Base-by-base conservation (phyloP, 2,329 filamentous ascomycete genomes). In the Aspergillus fischeri region DNA sequence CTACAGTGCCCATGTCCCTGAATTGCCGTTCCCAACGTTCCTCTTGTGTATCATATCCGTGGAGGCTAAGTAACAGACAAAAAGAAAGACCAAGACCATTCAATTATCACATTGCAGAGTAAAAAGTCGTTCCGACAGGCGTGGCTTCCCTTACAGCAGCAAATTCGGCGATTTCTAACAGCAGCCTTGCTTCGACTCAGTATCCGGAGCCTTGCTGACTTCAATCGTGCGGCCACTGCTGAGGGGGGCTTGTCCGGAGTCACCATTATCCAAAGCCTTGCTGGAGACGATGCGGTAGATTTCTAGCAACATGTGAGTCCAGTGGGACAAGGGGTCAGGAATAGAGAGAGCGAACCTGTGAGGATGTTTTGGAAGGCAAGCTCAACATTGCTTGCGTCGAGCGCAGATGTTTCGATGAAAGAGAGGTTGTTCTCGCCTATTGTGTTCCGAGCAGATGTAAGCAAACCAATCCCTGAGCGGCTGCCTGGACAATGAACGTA, bases 341-440 rank as follows among this genome's bases (percentile, higher is more conserved):
- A 27, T 41, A 20, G 49, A 29, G 44, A 51, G 54, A 52, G 76
- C 84, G 61, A 84, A 97, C 93, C 93, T 73, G 94, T 99, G 75
- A 99, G 83, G 74, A 99, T 99, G 80, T 97, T 97, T 81, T 99
- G 93, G 86, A 99, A 97, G 60, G 94, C 94, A 72, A 97, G 87
- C 81, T 99, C 94, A 65, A 99, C 94, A 74, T 99, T 99, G 85
- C 92, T 97, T 69, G 94, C 94, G 75, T 99, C 94, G 70, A 99
- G 88, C 63, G 94, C 94, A 60, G 95, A 99, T 45, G 94, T 99
- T 83, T 99, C 94, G 77, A 99, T 99, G 78, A 99, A 99, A 52
- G 93, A 97, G 49, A 97, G 85, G 76, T 96, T 93, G 81, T 97
- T 96, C 78, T 97, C 92, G 83, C 91, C 92, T 96, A 67, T 47